Percentiles rank a stretch among this genome's conserved stretches.
Evolutionary conservation across 75 land plant genomes (phyloP).

Genomic region (Cryptomeria japonica): DNA sequence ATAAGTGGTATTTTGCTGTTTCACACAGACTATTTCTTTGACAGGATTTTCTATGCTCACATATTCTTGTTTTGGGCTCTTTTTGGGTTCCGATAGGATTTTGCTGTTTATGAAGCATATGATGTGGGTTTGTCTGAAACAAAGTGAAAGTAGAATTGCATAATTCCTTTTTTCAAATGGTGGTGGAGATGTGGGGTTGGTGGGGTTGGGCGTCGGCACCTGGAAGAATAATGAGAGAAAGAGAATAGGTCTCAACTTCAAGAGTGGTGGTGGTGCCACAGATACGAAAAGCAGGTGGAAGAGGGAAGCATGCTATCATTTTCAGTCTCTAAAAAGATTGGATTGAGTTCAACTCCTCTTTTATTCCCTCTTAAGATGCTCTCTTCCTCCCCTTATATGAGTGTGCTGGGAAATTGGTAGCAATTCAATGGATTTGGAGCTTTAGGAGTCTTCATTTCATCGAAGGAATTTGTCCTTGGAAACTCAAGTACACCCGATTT

Average conservation of each 20-base stretch:
- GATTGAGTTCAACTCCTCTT: constrained; percentile 9
- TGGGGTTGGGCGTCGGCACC: constrained; percentile 11
- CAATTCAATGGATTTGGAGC: constrained; percentile 6
- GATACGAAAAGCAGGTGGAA: constrained; percentile 3
- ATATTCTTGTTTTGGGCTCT: background rate
- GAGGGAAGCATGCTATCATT: background rate
- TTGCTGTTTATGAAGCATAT: background rate
- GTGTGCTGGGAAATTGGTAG: constrained; percentile 8
- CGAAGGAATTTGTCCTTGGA: background rate
- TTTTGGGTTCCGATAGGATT: constrained; percentile 1
- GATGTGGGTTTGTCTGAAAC: background rate
- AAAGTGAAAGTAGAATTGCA: constrained; percentile 6
- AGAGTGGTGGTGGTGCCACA: background rate
- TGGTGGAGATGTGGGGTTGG: background rate
- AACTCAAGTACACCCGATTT: background rate
- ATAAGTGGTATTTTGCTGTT: constrained; percentile 5
- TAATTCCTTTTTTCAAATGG: background rate
- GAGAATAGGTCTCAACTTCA: background rate
- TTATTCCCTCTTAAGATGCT: constrained; percentile 8
- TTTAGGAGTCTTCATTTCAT: background rate
- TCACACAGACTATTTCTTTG: background rate
- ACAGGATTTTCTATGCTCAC: background rate
- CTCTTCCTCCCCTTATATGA: background rate
- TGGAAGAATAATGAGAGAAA: constrained; percentile 5
- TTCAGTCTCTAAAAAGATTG: background rate